Base-by-base conservation (phyloP, 73 alveolate genomes). In the Diophrys sp. region DNA sequence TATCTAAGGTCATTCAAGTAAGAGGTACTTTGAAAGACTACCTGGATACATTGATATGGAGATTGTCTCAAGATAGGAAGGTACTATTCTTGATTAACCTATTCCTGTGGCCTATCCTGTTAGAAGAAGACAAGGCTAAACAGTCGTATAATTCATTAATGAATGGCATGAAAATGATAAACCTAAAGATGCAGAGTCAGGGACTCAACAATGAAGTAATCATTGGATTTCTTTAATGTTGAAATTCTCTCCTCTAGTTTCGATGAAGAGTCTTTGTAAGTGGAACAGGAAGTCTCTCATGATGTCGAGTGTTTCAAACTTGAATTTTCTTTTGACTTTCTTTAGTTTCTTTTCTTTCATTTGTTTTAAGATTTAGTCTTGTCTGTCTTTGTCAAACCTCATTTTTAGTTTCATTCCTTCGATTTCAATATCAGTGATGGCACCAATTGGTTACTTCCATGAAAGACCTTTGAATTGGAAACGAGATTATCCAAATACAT, bases 1-100 rank as follows among this genome's bases (percentile, higher is more conserved):
- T 32, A 77, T 77, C 56, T 33, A 31, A 25, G 73, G 89, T 23
- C 69, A 54, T 33, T 87, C 91, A 54, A 68, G 70, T 29, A 77
- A 56, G 76, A 82, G 95, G 31, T 74, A 81, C 70, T 78, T 82
- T 53, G 91, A 82, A 66, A 32, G 87, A 30, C 80, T 82, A 23
- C 95, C 95, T 8, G 95, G 95, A 0, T 69, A 29, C 31, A 68
- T 87, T 57, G 91, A 87, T 71, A 76, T 87, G 0, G 74, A 77
- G 25, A 31, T 82, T 54, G 33, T 82, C 14, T 54, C 89, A 25
- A 70, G 27, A 1, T 85, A 82, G 24, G 74, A 80, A 30, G 33
- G 88, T n/a, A n/a, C n/a, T n/a, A n/a, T n/a, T n/a, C n/a, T n/a
- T n/a, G n/a, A n/a, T n/a, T n/a, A n/a, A n/a, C n/a, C n/a, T n/a